These are phyloP conservation scores for Amanita brunnescens DNA, from an alignment of 768 basidiomycete species.

Conservation along the genomic window DNA sequence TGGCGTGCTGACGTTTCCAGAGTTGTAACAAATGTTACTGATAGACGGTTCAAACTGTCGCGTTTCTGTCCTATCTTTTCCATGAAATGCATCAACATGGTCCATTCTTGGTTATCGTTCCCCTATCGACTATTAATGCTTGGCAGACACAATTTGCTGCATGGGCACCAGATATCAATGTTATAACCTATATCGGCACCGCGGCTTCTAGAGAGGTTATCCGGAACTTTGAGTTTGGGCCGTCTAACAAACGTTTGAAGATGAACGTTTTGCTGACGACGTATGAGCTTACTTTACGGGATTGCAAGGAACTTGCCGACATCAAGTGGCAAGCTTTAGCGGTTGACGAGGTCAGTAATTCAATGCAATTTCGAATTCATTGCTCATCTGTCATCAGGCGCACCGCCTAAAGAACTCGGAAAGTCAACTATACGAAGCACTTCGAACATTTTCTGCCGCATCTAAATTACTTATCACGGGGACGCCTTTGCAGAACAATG, in stretches of 20 bases:
- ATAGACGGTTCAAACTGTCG: conserved; percentile 91
- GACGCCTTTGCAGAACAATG: conserved; percentile 97
- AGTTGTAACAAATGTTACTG: conserved; percentile 11
- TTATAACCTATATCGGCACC: conserved; percentile 93
- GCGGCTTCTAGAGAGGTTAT: conserved; percentile 85
- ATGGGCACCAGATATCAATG: conserved; percentile 96
- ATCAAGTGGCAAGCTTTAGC: conserved; percentile 97
- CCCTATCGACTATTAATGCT: conserved; percentile 94
- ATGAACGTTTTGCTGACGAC: conserved; percentile 98
- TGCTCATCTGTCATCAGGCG: conserved; percentile 36
- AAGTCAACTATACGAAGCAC: conserved; percentile 92
- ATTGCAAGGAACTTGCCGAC: conserved; percentile 77
- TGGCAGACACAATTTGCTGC: conserved; percentile 93
- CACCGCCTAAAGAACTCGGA: conserved; percentile 98
- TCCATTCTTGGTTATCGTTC: conserved; percentile 96
- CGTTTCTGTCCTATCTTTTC: conserved; percentile 92
- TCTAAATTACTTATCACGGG: conserved; percentile 97
- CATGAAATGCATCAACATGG: conserved; percentile 90
- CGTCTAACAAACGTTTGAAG: conserved; percentile 81
- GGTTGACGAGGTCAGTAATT: conserved; percentile 75
- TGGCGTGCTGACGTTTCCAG: background rate
- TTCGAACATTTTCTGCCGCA: conserved; percentile 80
- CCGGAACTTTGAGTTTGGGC: conserved; percentile 85
- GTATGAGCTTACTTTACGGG: conserved; percentile 91
- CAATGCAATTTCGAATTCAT: conserved; percentile 1